These are phyloP conservation scores for Murraya paniculata DNA, from an alignment of 345 rosid species.

Conservation along the genomic window DNA sequence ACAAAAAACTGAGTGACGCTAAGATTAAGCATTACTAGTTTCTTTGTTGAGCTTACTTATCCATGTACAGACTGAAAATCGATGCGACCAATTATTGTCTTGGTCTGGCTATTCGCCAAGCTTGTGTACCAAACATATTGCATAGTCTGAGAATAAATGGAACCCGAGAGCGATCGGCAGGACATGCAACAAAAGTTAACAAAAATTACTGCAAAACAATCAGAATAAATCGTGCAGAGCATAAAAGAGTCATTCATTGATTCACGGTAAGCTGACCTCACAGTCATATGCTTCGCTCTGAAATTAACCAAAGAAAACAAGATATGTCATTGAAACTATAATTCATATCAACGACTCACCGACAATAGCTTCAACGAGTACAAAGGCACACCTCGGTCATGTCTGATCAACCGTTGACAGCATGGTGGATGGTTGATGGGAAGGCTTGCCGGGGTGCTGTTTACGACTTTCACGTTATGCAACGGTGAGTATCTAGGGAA, in stretches of 20 bases:
- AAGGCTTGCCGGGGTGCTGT: constrained; percentile 30
- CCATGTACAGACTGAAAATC: constrained; percentile 95
- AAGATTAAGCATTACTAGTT: constrained; percentile 46
- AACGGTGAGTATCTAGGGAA: constrained; percentile 80
- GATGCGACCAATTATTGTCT: constrained; percentile 79
- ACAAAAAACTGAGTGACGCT: neutral
- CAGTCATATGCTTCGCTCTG: too few relatives aligned
- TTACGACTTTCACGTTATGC: constrained; percentile 94
- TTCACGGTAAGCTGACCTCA: too few relatives aligned
- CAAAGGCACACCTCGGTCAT: too few relatives aligned
- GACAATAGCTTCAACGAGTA: too few relatives aligned
- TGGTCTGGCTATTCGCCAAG: constrained; percentile 76
- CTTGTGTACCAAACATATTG: constrained; percentile 40
- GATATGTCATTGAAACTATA: too few relatives aligned
- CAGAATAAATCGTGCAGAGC: too few relatives aligned
- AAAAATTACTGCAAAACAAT: too few relatives aligned
- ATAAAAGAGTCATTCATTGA: too few relatives aligned
- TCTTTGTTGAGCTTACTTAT: constrained; percentile 84
- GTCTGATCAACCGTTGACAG: constrained; percentile 70
- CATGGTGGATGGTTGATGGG: constrained; percentile 90
- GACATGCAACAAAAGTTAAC: too few relatives aligned
- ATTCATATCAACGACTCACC: too few relatives aligned
- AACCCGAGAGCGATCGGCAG: too few relatives aligned
- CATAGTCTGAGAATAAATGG: constrained; percentile 54
- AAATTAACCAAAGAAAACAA: too few relatives aligned